A percentile compares a stretch with the other conserved stretches of the same genome.
phyloP scores from a whole-genome alignment of 2,329 filamentous ascomycete species.

The Fragosphaeria purpurea region DNA sequence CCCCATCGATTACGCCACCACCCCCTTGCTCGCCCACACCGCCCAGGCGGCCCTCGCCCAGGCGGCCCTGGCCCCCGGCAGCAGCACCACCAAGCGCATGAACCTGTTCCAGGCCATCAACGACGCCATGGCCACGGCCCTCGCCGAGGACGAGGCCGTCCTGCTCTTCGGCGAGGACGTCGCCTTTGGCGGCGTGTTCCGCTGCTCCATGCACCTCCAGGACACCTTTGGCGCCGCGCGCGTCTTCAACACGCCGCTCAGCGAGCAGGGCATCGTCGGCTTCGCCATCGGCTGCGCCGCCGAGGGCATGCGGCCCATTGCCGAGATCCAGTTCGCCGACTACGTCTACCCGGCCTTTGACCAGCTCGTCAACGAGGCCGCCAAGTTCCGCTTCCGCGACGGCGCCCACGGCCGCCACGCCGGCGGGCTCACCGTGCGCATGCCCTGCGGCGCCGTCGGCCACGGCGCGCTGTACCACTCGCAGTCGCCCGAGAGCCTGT shows the following conservation, averaged over 20 bases:
- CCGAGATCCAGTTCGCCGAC: slow-evolving; percentile 93
- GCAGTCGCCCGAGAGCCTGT: slow-evolving; percentile 80
- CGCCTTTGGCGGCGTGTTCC: slow-evolving; percentile 91
- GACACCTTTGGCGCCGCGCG: slow-evolving; percentile 78
- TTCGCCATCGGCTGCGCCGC: slow-evolving; percentile 86
- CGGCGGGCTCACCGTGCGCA: slow-evolving; percentile 75
- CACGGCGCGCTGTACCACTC: slow-evolving; percentile 84
- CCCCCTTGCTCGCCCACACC: slow-evolving; percentile 70
- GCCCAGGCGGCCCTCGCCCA: slow-evolving; percentile 61
- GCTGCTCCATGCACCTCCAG: slow-evolving; percentile 83
- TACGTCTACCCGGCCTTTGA: slow-evolving; percentile 92
- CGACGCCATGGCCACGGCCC: slow-evolving; percentile 70
- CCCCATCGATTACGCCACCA: slow-evolving; percentile 77
- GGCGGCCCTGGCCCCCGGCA: slow-evolving; percentile 59
- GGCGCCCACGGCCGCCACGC: slow-evolving; percentile 47
- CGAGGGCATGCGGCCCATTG: slow-evolving; percentile 84
- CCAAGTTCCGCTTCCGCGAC: slow-evolving; percentile 75
- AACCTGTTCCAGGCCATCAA: slow-evolving; percentile 95
- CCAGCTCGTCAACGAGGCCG: slow-evolving; percentile 87
- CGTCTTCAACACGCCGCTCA: slow-evolving; percentile 93
- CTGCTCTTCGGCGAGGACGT: slow-evolving; percentile 95
- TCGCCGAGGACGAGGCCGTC: slow-evolving; percentile 75
- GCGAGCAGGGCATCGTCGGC: slow-evolving; percentile 88
- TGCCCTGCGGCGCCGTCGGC: slow-evolving; percentile 84
- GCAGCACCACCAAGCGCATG: slow-evolving; percentile 65